Evolutionary conservation across 2,329 filamentous ascomycete genomes (phyloP).

Genomic region (Calonectria leucothoes): DNA sequence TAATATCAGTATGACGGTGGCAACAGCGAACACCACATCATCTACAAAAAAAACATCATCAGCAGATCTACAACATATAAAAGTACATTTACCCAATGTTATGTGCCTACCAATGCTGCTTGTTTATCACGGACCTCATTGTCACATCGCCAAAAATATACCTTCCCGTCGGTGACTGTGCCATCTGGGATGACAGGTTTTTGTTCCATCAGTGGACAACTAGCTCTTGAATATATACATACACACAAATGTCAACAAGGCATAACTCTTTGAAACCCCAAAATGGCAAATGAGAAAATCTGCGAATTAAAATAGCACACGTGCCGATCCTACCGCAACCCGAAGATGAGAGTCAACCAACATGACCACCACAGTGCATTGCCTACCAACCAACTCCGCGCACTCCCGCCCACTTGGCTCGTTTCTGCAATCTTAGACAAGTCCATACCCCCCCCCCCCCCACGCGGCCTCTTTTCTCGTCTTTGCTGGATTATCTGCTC

Average conservation of each 20-base stretch:
- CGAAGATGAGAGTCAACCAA: neutral
- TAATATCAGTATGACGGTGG: neutral
- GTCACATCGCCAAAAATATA: too few relatives aligned
- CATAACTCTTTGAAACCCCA: neutral
- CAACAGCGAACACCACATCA: neutral
- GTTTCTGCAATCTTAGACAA: neutral
- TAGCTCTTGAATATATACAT: neutral
- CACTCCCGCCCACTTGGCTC: neutral
- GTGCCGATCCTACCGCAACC: neutral
- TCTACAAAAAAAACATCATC: neutral
- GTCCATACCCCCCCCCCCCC: too few relatives aligned
- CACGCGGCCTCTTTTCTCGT: too few relatives aligned
- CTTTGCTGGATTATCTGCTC: neutral
- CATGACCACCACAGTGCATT: neutral
- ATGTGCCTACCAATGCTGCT: too few relatives aligned
- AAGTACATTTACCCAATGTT: too few relatives aligned
- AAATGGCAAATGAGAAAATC: neutral
- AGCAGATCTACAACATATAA: neutral
- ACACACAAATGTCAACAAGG: neutral
- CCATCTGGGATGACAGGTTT: too few relatives aligned
- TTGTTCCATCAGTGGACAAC: too few relatives aligned
- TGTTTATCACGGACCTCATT: too few relatives aligned
- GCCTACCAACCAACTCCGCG: neutral
- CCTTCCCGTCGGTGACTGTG: too few relatives aligned
- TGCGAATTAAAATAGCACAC: neutral